These are phyloP conservation scores for Suhomyces terraborum DNA, from an alignment of 1,139 yeast species.

Conservation along the genomic window DNA sequence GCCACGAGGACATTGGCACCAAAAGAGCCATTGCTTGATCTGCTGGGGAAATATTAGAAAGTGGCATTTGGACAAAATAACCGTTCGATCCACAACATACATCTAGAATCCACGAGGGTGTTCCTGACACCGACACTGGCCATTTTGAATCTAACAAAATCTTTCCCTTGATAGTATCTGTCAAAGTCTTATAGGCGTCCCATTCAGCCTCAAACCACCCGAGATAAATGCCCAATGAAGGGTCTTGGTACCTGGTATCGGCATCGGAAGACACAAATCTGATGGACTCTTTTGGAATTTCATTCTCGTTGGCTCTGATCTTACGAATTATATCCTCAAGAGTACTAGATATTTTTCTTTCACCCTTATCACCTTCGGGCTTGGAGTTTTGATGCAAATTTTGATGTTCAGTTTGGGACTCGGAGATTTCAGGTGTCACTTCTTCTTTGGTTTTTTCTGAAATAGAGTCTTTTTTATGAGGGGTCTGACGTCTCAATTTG, in stretches of 20 bases:
- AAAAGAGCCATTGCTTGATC: slow-evolving; percentile 12
- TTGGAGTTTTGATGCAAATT: no score
- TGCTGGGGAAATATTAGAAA: slow-evolving; percentile 9
- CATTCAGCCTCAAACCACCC: slow-evolving; percentile 12
- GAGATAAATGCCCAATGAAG: slow-evolving; percentile 6
- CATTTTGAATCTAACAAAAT: slow-evolving; percentile 9
- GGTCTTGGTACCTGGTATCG: slow-evolving; percentile 8
- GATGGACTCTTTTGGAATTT: slow-evolving; percentile 4
- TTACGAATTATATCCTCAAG: slow-evolving; percentile 11
- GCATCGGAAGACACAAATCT: slow-evolving; percentile 7
- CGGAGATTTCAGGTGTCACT: neutral
- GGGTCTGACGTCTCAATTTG: slow-evolving; percentile 1
- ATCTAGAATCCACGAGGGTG: slow-evolving; percentile 12
- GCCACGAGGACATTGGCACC: slow-evolving; percentile 14
- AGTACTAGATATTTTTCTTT: neutral
- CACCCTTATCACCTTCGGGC: neutral
- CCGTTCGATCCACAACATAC: slow-evolving; percentile 10
- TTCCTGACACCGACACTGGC: slow-evolving; percentile 9
- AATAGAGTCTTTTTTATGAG: neutral
- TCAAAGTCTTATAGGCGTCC: slow-evolving; percentile 9
- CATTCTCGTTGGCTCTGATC: slow-evolving; percentile 7
- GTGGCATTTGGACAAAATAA: slow-evolving; percentile 11
- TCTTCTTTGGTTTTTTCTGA: neutral
- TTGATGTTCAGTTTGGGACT: no score
- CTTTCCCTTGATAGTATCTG: slow-evolving; percentile 7